Base-by-base conservation (phyloP, 1,139 yeast genomes). In the Taphrina flavorubra region DNA sequence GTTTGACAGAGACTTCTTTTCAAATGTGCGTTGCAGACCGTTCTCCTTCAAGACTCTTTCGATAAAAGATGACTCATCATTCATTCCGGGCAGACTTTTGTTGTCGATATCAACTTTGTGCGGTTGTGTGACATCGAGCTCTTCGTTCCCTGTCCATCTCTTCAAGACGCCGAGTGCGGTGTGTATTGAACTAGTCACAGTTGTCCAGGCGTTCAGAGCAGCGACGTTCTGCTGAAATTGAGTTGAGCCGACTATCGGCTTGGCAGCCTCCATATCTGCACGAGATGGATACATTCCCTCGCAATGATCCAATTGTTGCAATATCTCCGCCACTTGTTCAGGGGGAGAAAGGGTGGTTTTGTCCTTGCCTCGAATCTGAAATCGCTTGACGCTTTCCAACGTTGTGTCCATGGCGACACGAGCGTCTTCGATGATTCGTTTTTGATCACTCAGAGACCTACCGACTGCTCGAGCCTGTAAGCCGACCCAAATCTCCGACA, bases 11-110 rank as follows among this genome's bases (percentile, higher is more conserved):
- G 88, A 81, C 55, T 90, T 80, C 68, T 78, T 78, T 65, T 81
- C 80, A 72, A 83, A 92, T 16, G 91, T 84, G 13, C 86, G 82
- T 71, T 86, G 87, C 31, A 92, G 86, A 71, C 90, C 96, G 73
- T 90, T 90, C 74, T 91, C 97, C 74, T 90, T 92, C 82, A 92
- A 83, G 67, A 92, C 83, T 68, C 89, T 83, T 74, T 94, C 98
- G 1, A 96, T 97, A 74, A 94, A 85, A 0, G 92, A 69, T 5
- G 69, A 68, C 8, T 65, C 70, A 16, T 72, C 74, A 25, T 66
- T 60, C 47, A 68, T 67, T 1, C 71, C 70, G 14, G 57, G 57
- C 10, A 53, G 51, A 10, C 56, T 51, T 13, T 37, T 31, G 34
- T 56, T 47, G 31, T 47, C 59, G 31, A 25, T 58, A 13, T 36